Base-by-base conservation (phyloP, 768 basidiomycete genomes). In the Paxillus rubicundulus region DNA sequence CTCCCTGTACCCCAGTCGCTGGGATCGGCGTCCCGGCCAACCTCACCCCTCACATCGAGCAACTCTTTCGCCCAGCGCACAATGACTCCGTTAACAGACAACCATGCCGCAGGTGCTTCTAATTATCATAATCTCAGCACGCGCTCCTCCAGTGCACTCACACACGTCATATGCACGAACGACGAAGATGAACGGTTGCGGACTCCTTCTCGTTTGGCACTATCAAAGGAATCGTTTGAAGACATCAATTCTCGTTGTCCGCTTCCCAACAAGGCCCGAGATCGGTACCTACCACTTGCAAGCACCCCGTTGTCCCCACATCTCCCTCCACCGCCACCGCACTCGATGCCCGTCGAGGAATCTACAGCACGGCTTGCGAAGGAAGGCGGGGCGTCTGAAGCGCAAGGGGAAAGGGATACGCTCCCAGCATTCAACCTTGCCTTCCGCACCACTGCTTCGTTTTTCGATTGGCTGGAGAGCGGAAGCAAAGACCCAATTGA, bases 401-500 rank as follows among this genome's bases (percentile, higher is more conserved):
- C 24, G 3, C 2, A 33, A 2, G 20, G 12, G 18, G 53, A 57
- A 49, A 34, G n/a, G 5, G 61, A 68, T 3, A 61, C 52, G 1
- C 52, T 59, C 12, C 58, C 86, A 4, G 86, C 88, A 0, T 90
- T 90, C 62, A 87, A 86, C 61, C 73, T 84, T 58, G 89, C 88
- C 10, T 89, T 90, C 61, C 72, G 74, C 1, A 80, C 70, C 34
- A 63, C 61, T 42, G 72, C 72, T 6, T 77, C 78, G 2, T 89
- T 79, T 61, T 91, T 90, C 57, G 81, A 79, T 17, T 91, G 89
- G 89, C 72, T 91, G 6, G 89, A 90, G 65, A 80, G 80, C 17
- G 76, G 77, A 20, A 76, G 72, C 27, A 64, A 71, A 47, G 68
- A 68, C 27, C 60, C 53, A 3, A 60, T 59, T 1, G 62, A 60